Conservation (phyloP, 495 filamentous ascomycete genomes). For the Hyphodiscus hymeniophilus region DNA sequence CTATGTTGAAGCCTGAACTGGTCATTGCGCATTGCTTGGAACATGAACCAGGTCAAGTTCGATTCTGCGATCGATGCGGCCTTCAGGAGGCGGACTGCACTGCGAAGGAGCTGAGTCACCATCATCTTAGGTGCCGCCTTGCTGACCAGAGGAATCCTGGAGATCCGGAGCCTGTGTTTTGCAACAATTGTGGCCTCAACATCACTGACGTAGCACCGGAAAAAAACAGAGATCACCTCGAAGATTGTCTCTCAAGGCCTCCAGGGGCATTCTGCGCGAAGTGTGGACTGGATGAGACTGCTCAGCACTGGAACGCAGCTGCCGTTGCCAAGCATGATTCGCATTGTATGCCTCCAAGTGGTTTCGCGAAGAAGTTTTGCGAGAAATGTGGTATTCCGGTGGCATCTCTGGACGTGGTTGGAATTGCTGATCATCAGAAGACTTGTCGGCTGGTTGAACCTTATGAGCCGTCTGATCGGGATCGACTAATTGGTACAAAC, state of each 20-base stretch:
- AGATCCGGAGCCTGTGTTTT: conserved; percentile 2
- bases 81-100: background rate
- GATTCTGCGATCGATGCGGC: conserved; percentile 17
- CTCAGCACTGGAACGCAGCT: background rate
- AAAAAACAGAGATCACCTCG: background rate
- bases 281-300: conserved; percentile 2
- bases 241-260: background rate
- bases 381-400: background rate
- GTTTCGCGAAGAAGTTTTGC: conserved; percentile 1
- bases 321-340: background rate
- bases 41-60: conserved; percentile 9
- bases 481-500: too few species aligned
- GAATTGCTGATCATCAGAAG: background rate
- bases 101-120: conserved; percentile 1
- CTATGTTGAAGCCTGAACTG: background rate
- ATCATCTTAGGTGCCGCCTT: conserved; percentile 6
- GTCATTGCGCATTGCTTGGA: conserved; percentile 9
- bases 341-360: conserved; percentile 2
- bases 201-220: conserved; percentile 1
- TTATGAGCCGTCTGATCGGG: background rate
- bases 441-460: background rate
- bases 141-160: background rate
- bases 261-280: conserved; percentile 3
- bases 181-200: conserved; percentile 8
- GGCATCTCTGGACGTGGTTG: background rate